phyloP scores from a whole-genome alignment of 371 early-diverging fungal species.

The Cokeromyces recurvatus region DNA sequence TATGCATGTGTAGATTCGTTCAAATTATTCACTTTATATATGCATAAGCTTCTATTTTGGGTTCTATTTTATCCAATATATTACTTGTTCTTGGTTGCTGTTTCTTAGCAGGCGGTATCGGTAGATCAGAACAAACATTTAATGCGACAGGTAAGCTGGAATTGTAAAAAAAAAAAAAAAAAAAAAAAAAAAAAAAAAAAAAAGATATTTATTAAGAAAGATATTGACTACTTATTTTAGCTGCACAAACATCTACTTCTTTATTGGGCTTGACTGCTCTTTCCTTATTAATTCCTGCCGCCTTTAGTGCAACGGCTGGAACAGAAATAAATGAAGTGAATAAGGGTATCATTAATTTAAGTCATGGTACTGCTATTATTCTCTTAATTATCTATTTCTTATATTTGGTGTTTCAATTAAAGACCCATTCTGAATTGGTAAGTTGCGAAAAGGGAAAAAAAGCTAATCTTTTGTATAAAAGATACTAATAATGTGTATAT shows the following conservation, averaged over 20 bases:
- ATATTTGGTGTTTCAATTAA: constrained; percentile 76
- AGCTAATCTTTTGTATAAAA: neutral
- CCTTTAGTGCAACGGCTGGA: constrained; percentile 47
- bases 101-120: constrained; percentile 74
- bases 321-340: constrained; percentile 26
- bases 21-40: neutral
- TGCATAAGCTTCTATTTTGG: constrained; percentile 71
- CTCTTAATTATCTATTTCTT: constrained; percentile 69
- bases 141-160: constrained; percentile 54
- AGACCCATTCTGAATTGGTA: constrained; percentile 64
- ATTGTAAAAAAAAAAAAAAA: neutral
- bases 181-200: no score
- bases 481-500: neutral
- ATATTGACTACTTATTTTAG: no score
- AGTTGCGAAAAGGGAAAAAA: constrained; percentile 7
- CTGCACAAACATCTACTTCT: constrained; percentile 75
- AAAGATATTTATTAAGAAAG: no score
- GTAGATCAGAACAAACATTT: constrained; percentile 66
- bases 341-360: constrained; percentile 51
- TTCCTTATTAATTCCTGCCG: constrained; percentile 77
- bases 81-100: constrained; percentile 76
- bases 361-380: constrained; percentile 70
- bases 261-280: constrained; percentile 72
- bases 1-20: no score
- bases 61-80: constrained; percentile 82